Evolutionary conservation across 2,329 filamentous ascomycete genomes (phyloP).

Genomic region (Chaetomium strumarium): DNA sequence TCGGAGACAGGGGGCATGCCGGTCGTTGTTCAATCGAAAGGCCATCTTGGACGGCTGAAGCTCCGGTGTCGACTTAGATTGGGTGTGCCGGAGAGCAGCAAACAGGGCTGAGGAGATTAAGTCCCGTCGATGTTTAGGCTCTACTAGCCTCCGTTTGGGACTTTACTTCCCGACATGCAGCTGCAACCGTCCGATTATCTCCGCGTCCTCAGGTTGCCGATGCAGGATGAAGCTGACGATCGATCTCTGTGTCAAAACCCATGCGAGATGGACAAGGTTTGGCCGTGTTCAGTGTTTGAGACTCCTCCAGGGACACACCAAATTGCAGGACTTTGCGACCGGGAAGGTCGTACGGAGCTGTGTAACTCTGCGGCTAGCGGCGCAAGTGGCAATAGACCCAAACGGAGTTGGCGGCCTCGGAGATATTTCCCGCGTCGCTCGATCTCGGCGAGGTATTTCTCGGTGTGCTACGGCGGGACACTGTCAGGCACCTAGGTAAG

Average conservation of each 20-base stretch:
- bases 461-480: too few relatives aligned
- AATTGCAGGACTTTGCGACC: not conserved
- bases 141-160: not conserved
- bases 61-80: not conserved
- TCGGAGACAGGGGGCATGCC: not conserved
- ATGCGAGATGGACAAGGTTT: slow-evolving; percentile 4
- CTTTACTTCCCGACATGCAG: slow-evolving; percentile 2
- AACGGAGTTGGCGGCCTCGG: slow-evolving; percentile 3
- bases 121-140: not conserved
- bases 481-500: too few relatives aligned
- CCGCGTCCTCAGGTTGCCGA: not conserved
- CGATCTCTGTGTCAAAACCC: not conserved
- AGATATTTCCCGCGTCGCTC: not conserved
- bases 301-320: not conserved
- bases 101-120: not conserved
- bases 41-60: not conserved
- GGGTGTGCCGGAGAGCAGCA: not conserved
- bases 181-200: slow-evolving; percentile 7
- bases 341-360: not conserved
- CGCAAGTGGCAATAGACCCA: not conserved
- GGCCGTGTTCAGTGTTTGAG: not conserved
- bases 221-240: not conserved
- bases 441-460: not conserved
- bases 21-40: not conserved
- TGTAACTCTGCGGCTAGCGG: not conserved